Evolutionary conservation across 1,139 yeast species (phyloP).

Genomic region (Yamadazyma atmosphaerica): DNA sequence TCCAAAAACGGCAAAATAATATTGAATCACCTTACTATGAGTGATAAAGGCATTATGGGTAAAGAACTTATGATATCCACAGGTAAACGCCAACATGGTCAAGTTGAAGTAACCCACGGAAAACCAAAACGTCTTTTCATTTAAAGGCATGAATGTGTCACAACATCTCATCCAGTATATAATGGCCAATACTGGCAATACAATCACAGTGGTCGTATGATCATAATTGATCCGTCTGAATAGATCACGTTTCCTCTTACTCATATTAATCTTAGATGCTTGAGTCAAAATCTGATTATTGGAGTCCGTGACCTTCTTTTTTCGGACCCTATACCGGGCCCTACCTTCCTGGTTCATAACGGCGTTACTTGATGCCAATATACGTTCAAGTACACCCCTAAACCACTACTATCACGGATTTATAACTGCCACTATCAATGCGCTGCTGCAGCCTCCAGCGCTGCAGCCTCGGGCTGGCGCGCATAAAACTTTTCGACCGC

Average conservation of each 20-base stretch:
- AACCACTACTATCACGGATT: background rate
- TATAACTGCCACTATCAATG: too few relatives aligned
- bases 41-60: conserved; percentile 58
- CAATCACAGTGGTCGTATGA: conserved; percentile 32
- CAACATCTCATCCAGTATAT: conserved; percentile 21
- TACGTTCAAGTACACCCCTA: too few relatives aligned
- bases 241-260: conserved; percentile 33
- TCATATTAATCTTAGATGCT: conserved; percentile 26
- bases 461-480: too few relatives aligned
- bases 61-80: conserved; percentile 48
- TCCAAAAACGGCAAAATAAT: conserved; percentile 53
- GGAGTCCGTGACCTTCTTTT: conserved; percentile 10
- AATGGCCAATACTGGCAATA: conserved; percentile 30
- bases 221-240: conserved; percentile 34
- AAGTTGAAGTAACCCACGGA: conserved; percentile 35
- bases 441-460: too few relatives aligned
- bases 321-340: conserved; percentile 14
- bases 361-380: background rate
- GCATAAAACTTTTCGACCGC: background rate
- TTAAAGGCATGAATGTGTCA: conserved; percentile 23
- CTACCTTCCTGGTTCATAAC: conserved; percentile 8
- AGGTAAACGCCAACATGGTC: conserved; percentile 41
- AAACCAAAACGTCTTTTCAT: conserved; percentile 31
- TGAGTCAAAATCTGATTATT: conserved; percentile 17
- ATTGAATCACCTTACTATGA: conserved; percentile 33